Conservation (phyloP, 202 grass and related monocot species). For the Panicum hallii region DNA sequence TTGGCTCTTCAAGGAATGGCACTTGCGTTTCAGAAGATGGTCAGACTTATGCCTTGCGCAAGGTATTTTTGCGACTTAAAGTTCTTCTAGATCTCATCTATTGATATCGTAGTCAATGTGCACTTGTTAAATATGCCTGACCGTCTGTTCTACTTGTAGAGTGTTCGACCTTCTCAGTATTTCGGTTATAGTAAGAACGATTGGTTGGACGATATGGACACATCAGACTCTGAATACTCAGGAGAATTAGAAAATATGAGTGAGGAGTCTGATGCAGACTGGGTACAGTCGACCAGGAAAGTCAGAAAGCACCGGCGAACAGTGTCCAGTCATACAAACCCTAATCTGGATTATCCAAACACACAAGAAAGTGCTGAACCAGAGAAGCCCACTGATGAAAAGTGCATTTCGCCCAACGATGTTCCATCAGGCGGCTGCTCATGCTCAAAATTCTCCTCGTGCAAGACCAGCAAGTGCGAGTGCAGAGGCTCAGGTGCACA, state of each 20-base stretch:
- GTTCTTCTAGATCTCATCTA: slow-evolving; percentile 11
- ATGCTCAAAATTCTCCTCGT: slow-evolving; percentile 59
- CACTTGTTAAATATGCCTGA: slow-evolving; percentile 36
- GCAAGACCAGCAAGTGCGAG: slow-evolving; percentile 80
- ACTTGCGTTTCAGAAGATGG: slow-evolving; percentile 39
- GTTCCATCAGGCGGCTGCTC: slow-evolving; percentile 51
- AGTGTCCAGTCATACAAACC: slow-evolving; percentile 44
- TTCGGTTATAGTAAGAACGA: slow-evolving; percentile 37
- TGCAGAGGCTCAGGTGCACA: slow-evolving; percentile 55
- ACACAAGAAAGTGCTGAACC: slow-evolving; percentile 34
- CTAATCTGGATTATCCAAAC: slow-evolving; percentile 9
- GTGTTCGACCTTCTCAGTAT: slow-evolving; percentile 40
- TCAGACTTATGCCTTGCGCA: slow-evolving; percentile 26
- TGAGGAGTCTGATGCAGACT: slow-evolving; percentile 54
- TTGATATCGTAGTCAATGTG: slow-evolving; percentile 14
- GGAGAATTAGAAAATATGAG: slow-evolving; percentile 48
- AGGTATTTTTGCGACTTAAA: slow-evolving; percentile 48
- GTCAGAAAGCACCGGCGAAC: slow-evolving; percentile 45
- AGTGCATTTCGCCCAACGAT: slow-evolving; percentile 23
- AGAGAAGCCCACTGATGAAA: slow-evolving; percentile 48
- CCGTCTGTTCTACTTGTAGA: slow-evolving; percentile 34
- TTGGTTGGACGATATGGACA: slow-evolving; percentile 85
- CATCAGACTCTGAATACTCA: slow-evolving; percentile 74
- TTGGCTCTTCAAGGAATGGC: slow-evolving; percentile 33
- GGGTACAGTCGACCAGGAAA: slow-evolving; percentile 53